Conservation (phyloP, 1,284 basidiomycete genomes). For the Amylostereum areolatum region DNA sequence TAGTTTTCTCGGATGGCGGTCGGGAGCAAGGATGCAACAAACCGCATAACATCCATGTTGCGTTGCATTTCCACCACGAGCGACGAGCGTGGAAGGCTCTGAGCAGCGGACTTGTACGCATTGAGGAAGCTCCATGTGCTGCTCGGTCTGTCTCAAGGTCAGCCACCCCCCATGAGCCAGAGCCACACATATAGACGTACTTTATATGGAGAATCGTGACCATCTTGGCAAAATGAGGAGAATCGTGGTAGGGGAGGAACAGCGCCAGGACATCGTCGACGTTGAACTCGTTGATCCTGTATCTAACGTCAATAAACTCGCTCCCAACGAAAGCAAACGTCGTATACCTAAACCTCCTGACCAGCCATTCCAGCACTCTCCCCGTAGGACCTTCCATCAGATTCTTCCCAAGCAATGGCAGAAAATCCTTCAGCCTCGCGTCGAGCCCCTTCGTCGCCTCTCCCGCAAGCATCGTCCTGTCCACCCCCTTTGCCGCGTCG, state of each 20-base stretch:
- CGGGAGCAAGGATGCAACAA: constrained; percentile 62
- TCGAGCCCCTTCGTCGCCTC: constrained; percentile 65
- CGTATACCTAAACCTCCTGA: constrained; percentile 82
- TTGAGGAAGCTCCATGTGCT: constrained; percentile 62
- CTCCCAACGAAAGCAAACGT: background rate
- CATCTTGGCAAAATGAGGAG: constrained; percentile 93
- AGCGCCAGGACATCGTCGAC: constrained; percentile 72
- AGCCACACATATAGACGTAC: constrained; percentile 32
- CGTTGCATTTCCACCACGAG: constrained; percentile 73
- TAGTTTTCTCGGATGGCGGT: constrained; percentile 45
- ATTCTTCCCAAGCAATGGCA: constrained; percentile 74
- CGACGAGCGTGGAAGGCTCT: constrained; percentile 60
- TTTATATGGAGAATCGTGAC: constrained; percentile 79
- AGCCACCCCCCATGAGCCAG: constrained; percentile 3
- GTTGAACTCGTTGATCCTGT: constrained; percentile 92
- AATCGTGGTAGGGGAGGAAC: constrained; percentile 94
- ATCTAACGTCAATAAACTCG: background rate
- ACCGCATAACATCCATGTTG: constrained; percentile 69
- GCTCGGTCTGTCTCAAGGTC: constrained; percentile 31
- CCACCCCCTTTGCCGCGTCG: constrained; percentile 67
- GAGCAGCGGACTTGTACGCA: constrained; percentile 71
- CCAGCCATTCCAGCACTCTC: constrained; percentile 95
- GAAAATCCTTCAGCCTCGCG: constrained; percentile 53
- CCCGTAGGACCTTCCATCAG: constrained; percentile 79
- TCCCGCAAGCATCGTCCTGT: constrained; percentile 75